These are phyloP conservation scores for Globisporangium megalacanthum DNA, from an alignment of 352 stramenopile species.

Conservation along the genomic window DNA sequence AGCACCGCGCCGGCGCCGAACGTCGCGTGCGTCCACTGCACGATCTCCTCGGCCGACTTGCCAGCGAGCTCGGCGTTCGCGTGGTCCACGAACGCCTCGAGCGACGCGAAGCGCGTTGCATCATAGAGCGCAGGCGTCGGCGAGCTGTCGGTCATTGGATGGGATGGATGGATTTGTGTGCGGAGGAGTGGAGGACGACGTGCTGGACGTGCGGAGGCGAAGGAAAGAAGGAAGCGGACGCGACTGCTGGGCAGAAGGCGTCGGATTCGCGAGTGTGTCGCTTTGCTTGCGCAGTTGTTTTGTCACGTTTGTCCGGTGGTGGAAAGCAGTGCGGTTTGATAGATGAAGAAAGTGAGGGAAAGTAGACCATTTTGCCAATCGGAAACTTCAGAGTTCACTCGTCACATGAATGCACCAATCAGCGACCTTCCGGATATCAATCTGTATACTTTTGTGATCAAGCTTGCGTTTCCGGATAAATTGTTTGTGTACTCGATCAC, in stretches of 20 bases:
- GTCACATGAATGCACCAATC: no score
- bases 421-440: no score
- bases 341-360: not conserved
- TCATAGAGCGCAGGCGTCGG: conserved; percentile 18
- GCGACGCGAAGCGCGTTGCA: conserved; percentile 37
- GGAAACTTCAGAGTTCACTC: no score
- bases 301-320: not conserved
- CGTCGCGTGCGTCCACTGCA: conserved; percentile 63
- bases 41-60: conserved; percentile 56
- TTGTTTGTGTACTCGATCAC: no score
- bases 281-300: not conserved
- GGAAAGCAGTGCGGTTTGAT: not conserved
- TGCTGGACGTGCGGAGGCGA: not conserved
- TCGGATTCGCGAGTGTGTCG: not conserved
- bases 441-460: no score
- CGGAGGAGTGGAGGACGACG: no score
- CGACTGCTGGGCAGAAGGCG: not conserved
- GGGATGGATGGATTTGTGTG: not conserved
- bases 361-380: no score
- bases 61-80: conserved; percentile 51
- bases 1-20: conserved; percentile 64
- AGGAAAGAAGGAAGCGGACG: not conserved
- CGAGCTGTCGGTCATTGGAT: not conserved
- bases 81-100: conserved; percentile 58
- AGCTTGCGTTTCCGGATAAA: no score